Conservation (phyloP, 2,329 filamentous ascomycete species). For the Diaporthe nobilis region DNA sequence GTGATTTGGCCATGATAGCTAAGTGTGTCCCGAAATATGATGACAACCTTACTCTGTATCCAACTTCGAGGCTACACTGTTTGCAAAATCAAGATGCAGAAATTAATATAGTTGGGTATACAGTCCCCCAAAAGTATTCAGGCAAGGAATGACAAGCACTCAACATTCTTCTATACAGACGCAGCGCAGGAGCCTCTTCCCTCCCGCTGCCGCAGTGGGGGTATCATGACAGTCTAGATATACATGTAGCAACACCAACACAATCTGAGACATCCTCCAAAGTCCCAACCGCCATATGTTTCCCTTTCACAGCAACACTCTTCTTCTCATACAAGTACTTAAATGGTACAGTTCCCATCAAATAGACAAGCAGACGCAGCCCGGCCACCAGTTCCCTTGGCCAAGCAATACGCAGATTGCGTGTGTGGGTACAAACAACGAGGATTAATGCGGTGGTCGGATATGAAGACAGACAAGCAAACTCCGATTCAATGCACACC, state of each 20-base stretch:
- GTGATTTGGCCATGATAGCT: no score
- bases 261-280: not conserved
- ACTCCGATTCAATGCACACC: constrained; percentile 25
- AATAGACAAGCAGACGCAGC: constrained; percentile 3
- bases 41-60: no score
- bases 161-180: constrained; percentile 18
- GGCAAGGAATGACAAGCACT: constrained; percentile 5
- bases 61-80: no score
- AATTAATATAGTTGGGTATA: no score
- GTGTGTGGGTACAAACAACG: not conserved
- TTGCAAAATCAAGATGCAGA: not conserved
- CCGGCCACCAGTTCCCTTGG: no score
- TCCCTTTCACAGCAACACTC: not conserved
- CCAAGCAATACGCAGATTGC: not conserved
- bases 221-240: constrained; percentile 33
- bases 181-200: constrained; percentile 31
- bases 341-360: not conserved
- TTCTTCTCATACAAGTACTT: not conserved
- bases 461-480: constrained; percentile 1
- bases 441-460: not conserved
- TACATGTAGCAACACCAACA: constrained; percentile 26
- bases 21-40: no score
- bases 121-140: not conserved
- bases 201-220: constrained; percentile 30
- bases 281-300: not conserved